A percentile compares a stretch with the other conserved stretches of the same genome.
phyloP scores from a whole-genome alignment of 2,329 filamentous ascomycete species.

The Colletotrichum viniferum region DNA sequence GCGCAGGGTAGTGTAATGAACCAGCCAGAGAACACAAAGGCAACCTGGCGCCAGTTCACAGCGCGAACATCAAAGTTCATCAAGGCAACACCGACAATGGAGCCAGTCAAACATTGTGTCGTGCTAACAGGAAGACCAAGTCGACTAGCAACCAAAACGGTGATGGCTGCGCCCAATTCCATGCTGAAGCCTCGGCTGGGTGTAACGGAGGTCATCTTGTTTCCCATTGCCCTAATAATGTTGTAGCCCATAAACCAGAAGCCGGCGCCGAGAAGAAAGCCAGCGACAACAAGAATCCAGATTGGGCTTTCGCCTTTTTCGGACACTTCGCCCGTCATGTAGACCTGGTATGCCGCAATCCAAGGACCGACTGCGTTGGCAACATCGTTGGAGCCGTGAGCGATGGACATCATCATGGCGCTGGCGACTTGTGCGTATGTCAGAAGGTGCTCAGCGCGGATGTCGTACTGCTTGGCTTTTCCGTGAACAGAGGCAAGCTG shows the following conservation, averaged over 20 bases:
- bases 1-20: constrained; percentile 26
- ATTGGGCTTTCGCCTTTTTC: constrained; percentile 36
- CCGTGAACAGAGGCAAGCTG: constrained; percentile 22
- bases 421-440: constrained; percentile 46
- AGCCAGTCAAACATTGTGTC: constrained; percentile 30
- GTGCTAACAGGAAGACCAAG: constrained; percentile 30
- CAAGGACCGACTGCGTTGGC: constrained; percentile 46
- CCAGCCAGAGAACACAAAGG: constrained; percentile 30
- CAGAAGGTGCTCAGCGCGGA: constrained; percentile 50
- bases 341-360: constrained; percentile 40
- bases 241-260: constrained; percentile 42
- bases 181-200: no score
- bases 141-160: constrained; percentile 26
- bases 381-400: constrained; percentile 48
- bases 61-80: constrained; percentile 26
- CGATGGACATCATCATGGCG: constrained; percentile 45
- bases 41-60: constrained; percentile 30
- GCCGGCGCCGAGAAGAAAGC: constrained; percentile 40
- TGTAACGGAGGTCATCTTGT: constrained; percentile 26
- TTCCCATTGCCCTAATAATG: not conserved
- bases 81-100: constrained; percentile 28
- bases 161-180: constrained; percentile 23
- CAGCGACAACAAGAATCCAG: constrained; percentile 41
- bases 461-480: constrained; percentile 47
- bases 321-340: constrained; percentile 30